Conservation (phyloP, 2,329 filamentous ascomycete species). For the Cadophora sp. region DNA sequence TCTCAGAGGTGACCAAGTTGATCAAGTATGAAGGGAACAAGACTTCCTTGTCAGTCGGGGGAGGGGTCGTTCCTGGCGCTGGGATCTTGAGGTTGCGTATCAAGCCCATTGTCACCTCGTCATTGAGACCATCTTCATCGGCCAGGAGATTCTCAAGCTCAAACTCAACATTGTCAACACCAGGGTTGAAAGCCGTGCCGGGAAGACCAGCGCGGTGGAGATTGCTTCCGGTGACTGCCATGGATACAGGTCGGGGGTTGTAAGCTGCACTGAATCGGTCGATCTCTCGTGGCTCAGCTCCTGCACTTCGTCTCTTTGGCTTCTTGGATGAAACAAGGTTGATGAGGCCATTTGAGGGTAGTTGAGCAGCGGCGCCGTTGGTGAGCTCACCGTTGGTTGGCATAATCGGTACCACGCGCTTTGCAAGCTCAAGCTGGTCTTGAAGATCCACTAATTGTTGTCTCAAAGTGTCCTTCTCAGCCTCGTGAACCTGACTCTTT, state of each 20-base stretch:
- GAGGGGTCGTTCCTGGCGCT: constrained; percentile 81
- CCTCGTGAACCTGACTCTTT: constrained; percentile 77
- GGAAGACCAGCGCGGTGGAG: constrained; percentile 73
- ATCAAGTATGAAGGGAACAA: constrained; percentile 98
- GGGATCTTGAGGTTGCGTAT: constrained; percentile 98
- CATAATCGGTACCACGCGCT: constrained; percentile 63
- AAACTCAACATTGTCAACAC: constrained; percentile 89
- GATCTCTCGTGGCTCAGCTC: constrained; percentile 81
- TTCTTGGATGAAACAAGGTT: constrained; percentile 98
- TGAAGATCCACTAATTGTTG: constrained; percentile 90
- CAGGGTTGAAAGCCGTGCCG: constrained; percentile 78
- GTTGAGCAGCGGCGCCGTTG: constrained; percentile 65
- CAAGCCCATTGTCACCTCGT: constrained; percentile 94
- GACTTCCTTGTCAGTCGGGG: constrained; percentile 97
- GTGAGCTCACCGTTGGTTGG: constrained; percentile 74
- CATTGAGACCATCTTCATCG: constrained; percentile 94
- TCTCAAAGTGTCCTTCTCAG: constrained; percentile 83
- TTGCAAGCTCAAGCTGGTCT: constrained; percentile 89
- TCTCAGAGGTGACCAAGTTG: constrained; percentile 98
- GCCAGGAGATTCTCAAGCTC: constrained; percentile 93
- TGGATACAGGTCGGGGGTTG: constrained; percentile 94
- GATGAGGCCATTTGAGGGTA: constrained; percentile 79
- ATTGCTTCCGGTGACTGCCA: constrained; percentile 77
- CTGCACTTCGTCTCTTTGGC: constrained; percentile 91
- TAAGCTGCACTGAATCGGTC: constrained; percentile 93